Base-by-base conservation (phyloP, 1,139 yeast genomes). In the Meyerozyma guilliermondii region DNA sequence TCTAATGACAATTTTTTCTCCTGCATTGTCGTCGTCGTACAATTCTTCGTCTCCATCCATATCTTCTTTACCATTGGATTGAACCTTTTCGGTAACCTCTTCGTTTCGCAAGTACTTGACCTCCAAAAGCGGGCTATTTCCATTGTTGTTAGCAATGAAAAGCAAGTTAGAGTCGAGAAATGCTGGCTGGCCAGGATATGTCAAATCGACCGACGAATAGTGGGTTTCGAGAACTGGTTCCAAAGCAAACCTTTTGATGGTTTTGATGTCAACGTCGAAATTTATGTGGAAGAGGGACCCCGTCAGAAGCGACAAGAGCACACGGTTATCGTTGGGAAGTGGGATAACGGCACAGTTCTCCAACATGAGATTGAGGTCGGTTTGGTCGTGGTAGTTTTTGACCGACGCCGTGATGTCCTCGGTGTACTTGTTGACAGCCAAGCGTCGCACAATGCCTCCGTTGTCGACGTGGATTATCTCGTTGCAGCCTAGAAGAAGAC, bases 381-480 rank as follows among this genome's bases (percentile, higher is more conserved):
- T 62, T 43, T 77, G 79, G 54, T 86, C 88, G 24, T 65, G 64
- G 46, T 75, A 72, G 43, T 61, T 63, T 46, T 71, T 68, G 14
- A 69, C 68, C 39, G 81, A 67, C 6, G 74, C 68, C 0, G 91
- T 78, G 35, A 72, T 69, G 26, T 69, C 65, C 2, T 71, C 53
- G 13, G 81, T 76, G 51, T 65, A 83, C 44, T 71, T 66, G 56
- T 87, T 87, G 5, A 84, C 80, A 1, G 85, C 82, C 1, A 84
- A 68, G 33, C 91, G 85, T 51, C 80, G 77, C 1, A 75, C 61
- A 22, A 84, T 77, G 8, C 97, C 97, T 2, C 94, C 82, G 41
- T 87, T 81, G 56, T 89, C 96, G 18, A 89, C 76, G 58, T 87
- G 94, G 14, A 88, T 66, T 13, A 91, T 54, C 51, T 85, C 88